These are phyloP conservation scores for Lipomyces starkeyi DNA, from an alignment of 805 yeast genomes.

Conservation along the genomic window DNA sequence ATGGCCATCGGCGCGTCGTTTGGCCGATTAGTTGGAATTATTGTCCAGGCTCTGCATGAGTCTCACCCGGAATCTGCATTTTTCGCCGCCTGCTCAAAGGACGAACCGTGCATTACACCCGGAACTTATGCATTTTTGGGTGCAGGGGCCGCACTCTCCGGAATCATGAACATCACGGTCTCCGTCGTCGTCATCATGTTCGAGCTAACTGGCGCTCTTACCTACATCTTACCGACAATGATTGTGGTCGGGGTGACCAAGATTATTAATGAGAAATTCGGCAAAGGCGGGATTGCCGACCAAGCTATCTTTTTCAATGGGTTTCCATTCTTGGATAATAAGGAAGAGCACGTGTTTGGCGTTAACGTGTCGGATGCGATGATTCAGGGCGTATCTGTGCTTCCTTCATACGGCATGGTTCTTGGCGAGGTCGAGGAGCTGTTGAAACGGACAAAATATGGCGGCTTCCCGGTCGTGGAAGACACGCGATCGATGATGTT, in stretches of 20 bases:
- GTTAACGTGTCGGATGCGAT: conserved; percentile 64
- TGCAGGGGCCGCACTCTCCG: conserved; percentile 93
- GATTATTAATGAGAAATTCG: conserved; percentile 74
- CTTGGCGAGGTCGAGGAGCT: conserved; percentile 39
- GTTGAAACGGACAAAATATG: conserved; percentile 38
- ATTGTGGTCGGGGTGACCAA: conserved; percentile 90
- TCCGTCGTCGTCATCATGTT: conserved; percentile 95
- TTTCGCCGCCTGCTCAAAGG: conserved; percentile 52
- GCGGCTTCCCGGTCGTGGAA: conserved; percentile 50
- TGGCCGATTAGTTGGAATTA: conserved; percentile 82
- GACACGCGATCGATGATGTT: conserved; percentile 39
- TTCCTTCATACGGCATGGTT: conserved; percentile 37
- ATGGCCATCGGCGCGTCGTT: conserved; percentile 97
- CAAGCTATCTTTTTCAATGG: conserved; percentile 91
- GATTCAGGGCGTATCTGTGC: conserved; percentile 50
- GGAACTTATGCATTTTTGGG: conserved; percentile 96
- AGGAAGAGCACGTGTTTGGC: conserved; percentile 68
- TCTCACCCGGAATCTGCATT: conserved; percentile 48
- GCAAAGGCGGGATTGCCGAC: conserved; percentile 91
- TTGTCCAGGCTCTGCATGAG: conserved; percentile 61
- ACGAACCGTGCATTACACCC: conserved; percentile 73
- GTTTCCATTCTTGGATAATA: conserved; percentile 74
- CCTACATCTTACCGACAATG: conserved; percentile 94
- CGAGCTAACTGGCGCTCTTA: conserved; percentile 93
- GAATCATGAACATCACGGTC: conserved; percentile 89